These are phyloP conservation scores for Huntiella bhutanensis DNA, from an alignment of 2,329 filamentous ascomycete genomes.

Conservation along the genomic window DNA sequence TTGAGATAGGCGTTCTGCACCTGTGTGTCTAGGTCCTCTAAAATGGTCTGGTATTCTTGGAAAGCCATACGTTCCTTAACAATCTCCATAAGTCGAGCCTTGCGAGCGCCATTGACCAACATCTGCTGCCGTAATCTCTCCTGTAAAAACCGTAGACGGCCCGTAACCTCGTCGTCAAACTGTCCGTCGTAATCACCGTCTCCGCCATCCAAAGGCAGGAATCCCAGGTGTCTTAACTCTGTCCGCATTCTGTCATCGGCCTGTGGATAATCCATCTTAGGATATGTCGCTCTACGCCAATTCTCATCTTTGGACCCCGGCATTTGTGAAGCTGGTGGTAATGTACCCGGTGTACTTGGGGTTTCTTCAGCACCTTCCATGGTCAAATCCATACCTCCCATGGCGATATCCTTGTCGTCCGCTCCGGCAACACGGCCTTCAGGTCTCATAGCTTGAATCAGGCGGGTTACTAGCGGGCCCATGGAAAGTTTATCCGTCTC, in stretches of 20 bases:
- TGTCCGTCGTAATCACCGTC: conserved; percentile 71
- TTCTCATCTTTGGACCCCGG: conserved; percentile 54
- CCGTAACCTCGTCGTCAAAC: conserved; percentile 85
- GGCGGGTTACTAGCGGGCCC: conserved; percentile 64
- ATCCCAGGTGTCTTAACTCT: conserved; percentile 78
- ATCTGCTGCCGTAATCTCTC: conserved; percentile 63
- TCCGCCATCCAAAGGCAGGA: conserved; percentile 46
- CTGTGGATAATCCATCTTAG: conserved; percentile 65
- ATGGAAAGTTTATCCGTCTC: conserved; percentile 81
- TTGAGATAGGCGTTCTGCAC: conserved; percentile 93
- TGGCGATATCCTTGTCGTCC: conserved; percentile 39
- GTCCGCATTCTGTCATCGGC: conserved; percentile 83
- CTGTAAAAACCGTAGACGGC: conserved; percentile 71
- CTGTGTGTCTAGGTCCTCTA: conserved; percentile 87
- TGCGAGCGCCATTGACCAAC: conserved; percentile 77
- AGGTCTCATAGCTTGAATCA: conserved; percentile 65
- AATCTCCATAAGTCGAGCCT: conserved; percentile 67
- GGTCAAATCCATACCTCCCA: background rate
- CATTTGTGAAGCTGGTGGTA: conserved; percentile 60
- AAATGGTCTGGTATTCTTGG: conserved; percentile 92
- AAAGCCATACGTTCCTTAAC: conserved; percentile 86
- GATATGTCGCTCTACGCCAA: conserved; percentile 60
- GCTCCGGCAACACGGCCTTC: conserved; percentile 39
- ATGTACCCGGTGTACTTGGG: conserved; percentile 14
- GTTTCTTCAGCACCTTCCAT: conserved; percentile 20